These are phyloP conservation scores for Ceriops zippeliana DNA, from an alignment of 345 rosid genomes.

Conservation along the genomic window DNA sequence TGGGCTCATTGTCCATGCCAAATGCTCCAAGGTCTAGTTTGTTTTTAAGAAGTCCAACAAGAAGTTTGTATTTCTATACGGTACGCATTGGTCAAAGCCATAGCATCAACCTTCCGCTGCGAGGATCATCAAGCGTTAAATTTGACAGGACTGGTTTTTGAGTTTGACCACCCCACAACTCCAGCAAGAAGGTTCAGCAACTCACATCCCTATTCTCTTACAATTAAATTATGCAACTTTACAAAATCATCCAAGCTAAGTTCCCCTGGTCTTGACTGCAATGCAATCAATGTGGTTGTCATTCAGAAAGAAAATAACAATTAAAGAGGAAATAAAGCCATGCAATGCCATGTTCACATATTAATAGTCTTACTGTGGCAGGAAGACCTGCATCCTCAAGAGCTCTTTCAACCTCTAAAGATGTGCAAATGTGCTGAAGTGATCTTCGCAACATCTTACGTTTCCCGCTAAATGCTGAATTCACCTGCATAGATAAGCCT, in stretches of 20 bases:
- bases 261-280: constrained; percentile 97
- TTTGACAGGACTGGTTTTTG: too few relatives aligned
- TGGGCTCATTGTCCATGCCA: too few relatives aligned
- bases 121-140: too few relatives aligned
- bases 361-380: too few relatives aligned
- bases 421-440: not conserved
- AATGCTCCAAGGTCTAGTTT: too few relatives aligned
- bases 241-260: constrained; percentile 80
- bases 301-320: not conserved
- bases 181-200: not conserved
- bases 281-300: not conserved
- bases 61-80: too few relatives aligned
- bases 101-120: too few relatives aligned
- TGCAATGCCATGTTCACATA: too few relatives aligned
- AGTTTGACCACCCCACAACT: not conserved
- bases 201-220: constrained; percentile 19
- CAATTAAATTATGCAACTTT: constrained; percentile 66
- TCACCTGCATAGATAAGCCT: not conserved
- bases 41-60: too few relatives aligned
- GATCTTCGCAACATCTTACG: constrained; percentile 8
- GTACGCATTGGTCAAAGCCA: too few relatives aligned
- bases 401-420: not conserved
- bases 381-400: constrained; percentile 5
- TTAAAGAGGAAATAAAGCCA: not conserved
- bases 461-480: not conserved